Evolutionary conservation across 2,329 filamentous ascomycete species (phyloP).

Genomic region (Davidsoniella eucalypti): DNA sequence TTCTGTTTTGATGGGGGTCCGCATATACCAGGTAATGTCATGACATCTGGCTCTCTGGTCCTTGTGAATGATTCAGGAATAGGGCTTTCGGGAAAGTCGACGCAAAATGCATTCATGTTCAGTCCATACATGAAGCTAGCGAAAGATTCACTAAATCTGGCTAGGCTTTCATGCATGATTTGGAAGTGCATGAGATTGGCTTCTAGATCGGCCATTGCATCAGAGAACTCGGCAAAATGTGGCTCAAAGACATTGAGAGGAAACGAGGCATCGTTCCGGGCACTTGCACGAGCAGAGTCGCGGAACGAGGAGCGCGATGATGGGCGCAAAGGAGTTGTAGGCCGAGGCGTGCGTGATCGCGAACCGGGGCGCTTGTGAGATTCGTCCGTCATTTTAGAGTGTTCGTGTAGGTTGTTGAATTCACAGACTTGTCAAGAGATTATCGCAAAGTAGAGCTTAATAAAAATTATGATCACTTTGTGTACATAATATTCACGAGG

Average conservation of each 20-base stretch:
- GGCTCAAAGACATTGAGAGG: constrained; percentile 76
- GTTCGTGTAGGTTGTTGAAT: too few species aligned
- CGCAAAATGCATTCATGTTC: constrained; percentile 98
- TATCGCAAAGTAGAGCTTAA: too few species aligned
- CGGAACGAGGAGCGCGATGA: constrained; percentile 80
- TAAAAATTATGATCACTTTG: too few species aligned
- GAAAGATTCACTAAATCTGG: constrained; percentile 90
- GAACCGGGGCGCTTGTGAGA: constrained; percentile 33
- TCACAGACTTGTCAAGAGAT: too few species aligned
- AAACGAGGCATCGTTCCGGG: constrained; percentile 36
- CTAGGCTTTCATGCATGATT: constrained; percentile 86
- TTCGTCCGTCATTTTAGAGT: constrained; percentile 13
- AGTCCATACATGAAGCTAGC: constrained; percentile 87
- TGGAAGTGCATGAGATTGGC: constrained; percentile 96
- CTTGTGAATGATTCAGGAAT: constrained; percentile 67
- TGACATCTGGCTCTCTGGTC: constrained; percentile 36
- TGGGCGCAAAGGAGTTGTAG: constrained; percentile 81
- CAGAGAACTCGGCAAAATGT: constrained; percentile 80
- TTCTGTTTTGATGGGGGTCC: not conserved
- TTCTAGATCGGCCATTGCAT: constrained; percentile 89
- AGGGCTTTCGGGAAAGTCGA: constrained; percentile 91
- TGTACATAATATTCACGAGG: too few species aligned
- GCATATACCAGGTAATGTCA: constrained; percentile 5
- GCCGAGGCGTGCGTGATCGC: constrained; percentile 52
- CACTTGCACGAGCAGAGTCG: constrained; percentile 47